These are phyloP conservation scores for Picochlorum sp. DNA, from an alignment of 139 green algal species.

Conservation along the genomic window DNA sequence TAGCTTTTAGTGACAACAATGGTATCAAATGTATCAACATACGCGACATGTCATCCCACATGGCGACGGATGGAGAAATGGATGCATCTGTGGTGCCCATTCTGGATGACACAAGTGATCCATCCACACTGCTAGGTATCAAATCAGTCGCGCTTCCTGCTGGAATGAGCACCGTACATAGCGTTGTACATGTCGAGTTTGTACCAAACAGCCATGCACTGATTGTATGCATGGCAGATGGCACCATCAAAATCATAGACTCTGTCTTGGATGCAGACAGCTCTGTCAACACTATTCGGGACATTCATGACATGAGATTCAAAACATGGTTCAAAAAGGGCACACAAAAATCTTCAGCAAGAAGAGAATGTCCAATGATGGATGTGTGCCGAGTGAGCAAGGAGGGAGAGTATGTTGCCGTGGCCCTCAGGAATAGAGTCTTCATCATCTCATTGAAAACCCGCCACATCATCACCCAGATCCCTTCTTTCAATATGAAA, in stretches of 20 bases:
- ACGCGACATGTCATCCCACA: neutral
- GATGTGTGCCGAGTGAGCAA: slow-evolving; percentile 17
- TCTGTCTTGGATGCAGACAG: neutral
- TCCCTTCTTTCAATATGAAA: slow-evolving; percentile 1
- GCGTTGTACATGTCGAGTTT: neutral
- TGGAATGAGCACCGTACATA: slow-evolving; percentile 2
- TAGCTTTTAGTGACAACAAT: slow-evolving; percentile 50
- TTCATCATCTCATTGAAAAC: slow-evolving; percentile 18
- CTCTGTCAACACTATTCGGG: slow-evolving; percentile 6
- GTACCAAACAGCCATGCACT: slow-evolving; percentile 1
- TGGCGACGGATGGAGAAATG: neutral
- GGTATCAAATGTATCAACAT: slow-evolving; percentile 2
- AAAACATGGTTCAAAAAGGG: slow-evolving; percentile 16
- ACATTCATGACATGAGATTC: slow-evolving; percentile 25
- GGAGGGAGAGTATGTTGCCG: slow-evolving; percentile 13
- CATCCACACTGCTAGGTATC: neutral
- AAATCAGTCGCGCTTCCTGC: slow-evolving; percentile 16
- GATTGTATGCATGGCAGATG: neutral
- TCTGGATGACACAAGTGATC: neutral
- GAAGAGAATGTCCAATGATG: slow-evolving; percentile 14
- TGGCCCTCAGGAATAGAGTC: slow-evolving; percentile 13
- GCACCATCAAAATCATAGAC: slow-evolving; percentile 5
- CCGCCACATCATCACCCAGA: neutral
- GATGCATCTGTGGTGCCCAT: slow-evolving; percentile 3
- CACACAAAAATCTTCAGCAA: slow-evolving; percentile 7